A percentile compares a stretch with the other conserved stretches of the same genome.
Conservation (phyloP, 2,329 filamentous ascomycete genomes). For the Alternaria gansuensis region DNA sequence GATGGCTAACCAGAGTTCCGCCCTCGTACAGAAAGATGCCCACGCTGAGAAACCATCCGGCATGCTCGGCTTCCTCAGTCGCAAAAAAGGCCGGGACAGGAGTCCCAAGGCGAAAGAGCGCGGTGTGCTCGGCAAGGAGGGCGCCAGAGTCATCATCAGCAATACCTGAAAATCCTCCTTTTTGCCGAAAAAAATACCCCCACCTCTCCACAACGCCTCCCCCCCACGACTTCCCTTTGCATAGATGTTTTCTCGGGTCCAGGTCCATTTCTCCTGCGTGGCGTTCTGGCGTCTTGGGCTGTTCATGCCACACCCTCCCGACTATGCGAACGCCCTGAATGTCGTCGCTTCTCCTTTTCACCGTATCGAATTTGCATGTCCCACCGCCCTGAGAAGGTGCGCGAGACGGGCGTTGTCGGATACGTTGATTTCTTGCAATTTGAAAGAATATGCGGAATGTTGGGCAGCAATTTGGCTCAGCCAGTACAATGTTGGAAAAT, state of each 20-base stretch:
- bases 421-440: background rate
- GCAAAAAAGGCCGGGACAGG: constrained; percentile 88
- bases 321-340: constrained; percentile 3
- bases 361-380: constrained; percentile 17
- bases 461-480: background rate
- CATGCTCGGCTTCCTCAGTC: constrained; percentile 87
- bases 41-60: constrained; percentile 67
- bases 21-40: constrained; percentile 61
- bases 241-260: constrained; percentile 6
- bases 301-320: background rate
- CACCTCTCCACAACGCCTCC: constrained; percentile 4
- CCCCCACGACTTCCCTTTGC: constrained; percentile 16
- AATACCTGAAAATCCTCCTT: constrained; percentile 47
- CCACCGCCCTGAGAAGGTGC: constrained; percentile 8
- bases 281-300: constrained; percentile 13
- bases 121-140: constrained; percentile 93
- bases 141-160: constrained; percentile 71
- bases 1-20: constrained; percentile 83
- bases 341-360: constrained; percentile 1
- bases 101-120: constrained; percentile 95
- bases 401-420: constrained; percentile 16
- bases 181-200: background rate
- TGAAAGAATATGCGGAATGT: background rate
- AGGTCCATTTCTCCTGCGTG: constrained; percentile 7
- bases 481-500: background rate